Percentiles rank a stretch among this genome's conserved stretches.
phyloP scores from a whole-genome alignment of 495 filamentous ascomycete species.

The Parmelia sp. region DNA sequence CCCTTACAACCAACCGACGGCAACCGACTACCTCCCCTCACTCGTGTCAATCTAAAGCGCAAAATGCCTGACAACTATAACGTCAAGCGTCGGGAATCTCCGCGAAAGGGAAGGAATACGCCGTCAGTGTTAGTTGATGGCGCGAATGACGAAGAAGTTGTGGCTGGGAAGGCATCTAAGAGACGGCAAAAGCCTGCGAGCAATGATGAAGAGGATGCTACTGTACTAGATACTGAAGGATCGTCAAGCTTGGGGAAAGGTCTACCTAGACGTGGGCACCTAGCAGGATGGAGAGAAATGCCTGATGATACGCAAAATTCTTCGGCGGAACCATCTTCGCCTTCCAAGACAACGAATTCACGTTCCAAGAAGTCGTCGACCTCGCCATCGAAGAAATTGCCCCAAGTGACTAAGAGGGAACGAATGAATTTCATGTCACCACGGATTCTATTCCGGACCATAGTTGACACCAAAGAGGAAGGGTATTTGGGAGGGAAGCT shows the following conservation, averaged over 20 bases:
- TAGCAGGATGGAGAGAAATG: background rate
- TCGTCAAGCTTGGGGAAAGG: background rate
- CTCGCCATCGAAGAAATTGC: background rate
- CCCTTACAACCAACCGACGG: no score
- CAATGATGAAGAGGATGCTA: background rate
- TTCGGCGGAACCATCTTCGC: background rate
- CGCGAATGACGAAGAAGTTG: background rate
- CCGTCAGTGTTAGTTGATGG: background rate
- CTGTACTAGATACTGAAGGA: background rate
- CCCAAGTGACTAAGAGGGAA: background rate
- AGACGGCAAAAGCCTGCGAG: background rate
- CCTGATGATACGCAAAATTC: background rate
- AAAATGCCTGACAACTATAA: background rate
- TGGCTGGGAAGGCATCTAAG: background rate
- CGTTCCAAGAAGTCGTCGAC: background rate
- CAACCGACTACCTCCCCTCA: background rate
- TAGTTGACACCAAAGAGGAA: background rate
- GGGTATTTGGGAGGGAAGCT: background rate
- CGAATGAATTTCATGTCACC: constrained; percentile 6
- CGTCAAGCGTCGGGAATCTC: background rate
- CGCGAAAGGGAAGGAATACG: background rate
- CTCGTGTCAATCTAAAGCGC: background rate
- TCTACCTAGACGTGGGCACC: background rate
- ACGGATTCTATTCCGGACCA: background rate
- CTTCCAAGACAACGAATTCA: background rate